Evolutionary conservation across 768 basidiomycete genomes (phyloP), one percentile per base, ranked within the genome.

Genomic region (Lanmaoa pseudosensibilis): DNA sequence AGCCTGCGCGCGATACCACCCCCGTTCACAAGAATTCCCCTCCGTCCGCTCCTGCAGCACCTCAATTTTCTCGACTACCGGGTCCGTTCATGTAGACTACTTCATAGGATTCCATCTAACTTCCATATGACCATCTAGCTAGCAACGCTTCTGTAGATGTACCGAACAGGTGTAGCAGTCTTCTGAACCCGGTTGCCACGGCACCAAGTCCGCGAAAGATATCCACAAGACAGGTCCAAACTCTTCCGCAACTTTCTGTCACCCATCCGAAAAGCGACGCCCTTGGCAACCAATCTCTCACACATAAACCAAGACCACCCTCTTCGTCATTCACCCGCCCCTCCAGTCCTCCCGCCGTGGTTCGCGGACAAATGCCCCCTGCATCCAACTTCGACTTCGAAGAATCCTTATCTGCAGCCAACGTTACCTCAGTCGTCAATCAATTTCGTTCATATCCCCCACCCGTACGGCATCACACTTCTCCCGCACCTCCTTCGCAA

Each of bases 391-490:
- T 68, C 57, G 68, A 68, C 65, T 68, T 68, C 57, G 61, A 69
- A 50, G 67, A 67, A 60, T 65, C 60, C 59, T 50, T 70, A 44
- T 69, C 63, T 43, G 67, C 67, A 21, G 68, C 68, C 55, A 67
- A 65, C 50, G 60, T 68, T 57, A 55, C 65, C 59, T 69, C 70
- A 36, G 65, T 65, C 54, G 69, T 68, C 59, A 72, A 72, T 70
- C 69, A 70, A 46, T 52, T 47, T 68, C 69, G 63, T 61, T 71
- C 69, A 65, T 67, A 56, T 65, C 59, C 61, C 51, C 62, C 65
- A 58, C 61, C 63, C 54, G 47, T 59, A 58, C 65, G 58, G 54
- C 66, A 57, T 62, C 47, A 39, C 38, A 33, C 60, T 64, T 59
- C 65, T 56, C 64, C 66, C 58, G 56, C 59, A 25, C 43, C 44